Evolutionary conservation across 2,329 filamentous ascomycete genomes (phyloP).

Genomic region (Fusarium tuaranense): DNA sequence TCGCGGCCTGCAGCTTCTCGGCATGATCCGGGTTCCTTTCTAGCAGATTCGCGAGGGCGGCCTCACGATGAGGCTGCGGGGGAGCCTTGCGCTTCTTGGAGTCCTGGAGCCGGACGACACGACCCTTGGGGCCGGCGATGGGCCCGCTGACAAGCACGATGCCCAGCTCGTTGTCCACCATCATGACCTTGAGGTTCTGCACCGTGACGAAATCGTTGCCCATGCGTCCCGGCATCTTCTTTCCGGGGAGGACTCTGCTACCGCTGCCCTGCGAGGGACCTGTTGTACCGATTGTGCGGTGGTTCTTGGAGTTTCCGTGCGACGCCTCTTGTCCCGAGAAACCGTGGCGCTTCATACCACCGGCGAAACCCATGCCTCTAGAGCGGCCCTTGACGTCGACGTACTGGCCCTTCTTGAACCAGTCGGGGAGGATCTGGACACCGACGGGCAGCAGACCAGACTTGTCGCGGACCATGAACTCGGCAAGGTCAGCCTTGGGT

Average conservation of each 20-base stretch:
- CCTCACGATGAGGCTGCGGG: constrained; percentile 61
- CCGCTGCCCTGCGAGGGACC: constrained; percentile 93
- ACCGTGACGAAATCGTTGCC: constrained; percentile 88
- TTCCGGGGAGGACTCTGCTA: constrained; percentile 91
- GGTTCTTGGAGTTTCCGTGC: constrained; percentile 95
- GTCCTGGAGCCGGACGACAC: constrained; percentile 87
- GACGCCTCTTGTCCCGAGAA: constrained; percentile 90
- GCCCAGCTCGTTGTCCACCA: constrained; percentile 88
- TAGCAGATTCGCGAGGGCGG: constrained; percentile 56
- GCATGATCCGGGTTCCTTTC: constrained; percentile 62
- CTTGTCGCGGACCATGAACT: constrained; percentile 86
- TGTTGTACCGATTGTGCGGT: constrained; percentile 90
- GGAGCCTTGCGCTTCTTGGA: constrained; percentile 83
- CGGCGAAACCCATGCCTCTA: constrained; percentile 92
- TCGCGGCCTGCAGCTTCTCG: constrained; percentile 60
- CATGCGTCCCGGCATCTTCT: constrained; percentile 98
- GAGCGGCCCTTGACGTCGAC: constrained; percentile 85
- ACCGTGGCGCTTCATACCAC: constrained; percentile 97
- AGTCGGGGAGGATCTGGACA: constrained; percentile 81
- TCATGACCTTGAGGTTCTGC: constrained; percentile 90
- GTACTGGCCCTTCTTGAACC: constrained; percentile 91
- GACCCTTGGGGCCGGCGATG: constrained; percentile 89
- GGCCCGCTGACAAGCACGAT: constrained; percentile 89
- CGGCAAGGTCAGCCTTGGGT: constrained; percentile 84
- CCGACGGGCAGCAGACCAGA: constrained; percentile 82